Percentiles rank a stretch among this genome's conserved stretches.
Evolutionary conservation across 257 asterid genomes (phyloP).

Genomic region (Nicotiana noctiflora): DNA sequence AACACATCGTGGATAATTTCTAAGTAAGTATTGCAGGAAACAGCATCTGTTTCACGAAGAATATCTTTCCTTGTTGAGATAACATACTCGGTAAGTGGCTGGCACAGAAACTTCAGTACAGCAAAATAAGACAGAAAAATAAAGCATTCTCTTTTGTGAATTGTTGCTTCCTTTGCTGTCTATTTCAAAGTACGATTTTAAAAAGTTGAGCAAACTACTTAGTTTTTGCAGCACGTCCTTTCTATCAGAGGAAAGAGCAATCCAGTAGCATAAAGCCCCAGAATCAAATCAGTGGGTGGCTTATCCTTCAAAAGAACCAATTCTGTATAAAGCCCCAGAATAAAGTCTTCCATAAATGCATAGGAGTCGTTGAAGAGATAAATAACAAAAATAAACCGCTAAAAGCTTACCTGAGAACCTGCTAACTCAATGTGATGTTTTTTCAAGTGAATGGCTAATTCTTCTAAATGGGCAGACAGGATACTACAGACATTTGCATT

Average conservation of each 20-base stretch:
- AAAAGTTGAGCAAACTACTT: constrained; percentile 36
- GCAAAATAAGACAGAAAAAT: constrained; percentile 41
- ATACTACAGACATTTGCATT: constrained; percentile 34
- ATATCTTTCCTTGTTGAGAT: constrained; percentile 42
- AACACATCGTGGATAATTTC: constrained; percentile 41
- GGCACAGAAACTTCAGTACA: constrained; percentile 70
- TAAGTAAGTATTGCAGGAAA: constrained; percentile 30
- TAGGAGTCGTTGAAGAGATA: constrained; percentile 7
- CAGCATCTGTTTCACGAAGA: constrained; percentile 40
- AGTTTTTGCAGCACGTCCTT: constrained; percentile 39
- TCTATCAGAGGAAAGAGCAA: constrained; percentile 34
- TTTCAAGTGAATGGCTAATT: neutral
- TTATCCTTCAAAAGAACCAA: constrained; percentile 44
- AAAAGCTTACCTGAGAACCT: constrained; percentile 48
- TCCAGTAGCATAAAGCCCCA: constrained; percentile 63
- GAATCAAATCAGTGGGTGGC: constrained; percentile 38
- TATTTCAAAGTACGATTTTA: constrained; percentile 29
- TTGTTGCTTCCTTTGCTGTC: constrained; percentile 30
- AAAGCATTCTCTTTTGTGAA: constrained; percentile 22
- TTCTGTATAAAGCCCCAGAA: constrained; percentile 28
- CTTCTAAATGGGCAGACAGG: constrained; percentile 34
- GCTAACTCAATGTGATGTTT: constrained; percentile 20
- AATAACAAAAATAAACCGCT: constrained; percentile 5
- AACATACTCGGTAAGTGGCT: constrained; percentile 63
- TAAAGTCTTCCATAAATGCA: neutral